Percentiles rank a stretch among this genome's conserved stretches.
Conservation (phyloP, 2,329 filamentous ascomycete species). For the Fusarium fracticaudum region DNA sequence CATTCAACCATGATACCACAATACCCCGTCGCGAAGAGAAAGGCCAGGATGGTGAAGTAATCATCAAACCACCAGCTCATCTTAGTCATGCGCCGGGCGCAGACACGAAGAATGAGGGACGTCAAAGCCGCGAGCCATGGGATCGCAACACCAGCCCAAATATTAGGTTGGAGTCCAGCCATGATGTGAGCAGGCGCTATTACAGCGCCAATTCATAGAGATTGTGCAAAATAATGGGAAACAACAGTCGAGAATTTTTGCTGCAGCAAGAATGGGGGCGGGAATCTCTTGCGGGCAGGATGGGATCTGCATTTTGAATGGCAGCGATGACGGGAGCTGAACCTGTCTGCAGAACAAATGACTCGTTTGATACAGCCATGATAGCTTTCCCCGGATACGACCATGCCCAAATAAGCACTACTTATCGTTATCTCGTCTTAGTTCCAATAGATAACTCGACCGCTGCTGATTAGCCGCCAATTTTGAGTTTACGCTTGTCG, state of each 20-base stretch:
- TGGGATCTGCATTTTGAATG: background rate
- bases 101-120: conserved; percentile 25
- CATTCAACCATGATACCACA: conserved; percentile 32
- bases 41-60: conserved; percentile 32
- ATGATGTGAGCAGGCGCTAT: conserved; percentile 8
- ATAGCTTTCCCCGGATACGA: background rate
- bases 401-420: background rate
- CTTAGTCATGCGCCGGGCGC: conserved; percentile 36
- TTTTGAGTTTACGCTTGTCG: background rate
- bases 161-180: conserved; percentile 36
- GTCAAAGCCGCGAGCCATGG: conserved; percentile 36
- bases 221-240: background rate
- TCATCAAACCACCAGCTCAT: conserved; percentile 39
- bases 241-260: background rate
- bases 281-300: background rate
- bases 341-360: background rate
- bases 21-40: conserved; percentile 33
- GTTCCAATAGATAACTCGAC: background rate
- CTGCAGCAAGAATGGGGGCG: background rate
- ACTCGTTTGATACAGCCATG: background rate
- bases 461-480: background rate
- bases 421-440: background rate
- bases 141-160: conserved; percentile 32
- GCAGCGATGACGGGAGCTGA: background rate
- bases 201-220: background rate